Conservation (phyloP, 106 monocot genomes). For the Phalaenopsis aphrodite region DNA sequence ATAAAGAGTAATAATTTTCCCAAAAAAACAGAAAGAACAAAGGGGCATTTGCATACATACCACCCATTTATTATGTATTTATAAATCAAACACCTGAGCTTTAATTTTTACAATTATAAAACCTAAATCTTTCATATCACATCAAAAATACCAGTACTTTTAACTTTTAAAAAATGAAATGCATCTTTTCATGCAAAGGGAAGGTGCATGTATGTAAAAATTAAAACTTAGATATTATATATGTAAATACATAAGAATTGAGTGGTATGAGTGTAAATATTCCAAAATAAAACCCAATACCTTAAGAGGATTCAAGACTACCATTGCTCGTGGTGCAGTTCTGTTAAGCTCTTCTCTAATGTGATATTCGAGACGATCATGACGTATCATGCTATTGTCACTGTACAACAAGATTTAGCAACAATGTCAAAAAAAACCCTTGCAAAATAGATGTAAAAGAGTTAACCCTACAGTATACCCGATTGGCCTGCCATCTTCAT, state of each 20-base stretch:
- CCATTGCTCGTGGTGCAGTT: constrained; percentile 73
- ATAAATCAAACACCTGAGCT: no score
- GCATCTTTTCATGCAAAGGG: no score
- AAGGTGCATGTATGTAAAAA: no score
- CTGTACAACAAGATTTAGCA: constrained; percentile 31
- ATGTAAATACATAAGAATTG: no score
- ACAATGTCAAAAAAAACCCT: not conserved
- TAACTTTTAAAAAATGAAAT: no score
- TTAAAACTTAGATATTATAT: no score
- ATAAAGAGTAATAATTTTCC: not conserved
- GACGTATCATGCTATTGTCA: constrained; percentile 91
- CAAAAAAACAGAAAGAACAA: not conserved
- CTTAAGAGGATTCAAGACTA: constrained; percentile 90
- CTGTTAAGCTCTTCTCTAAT: constrained; percentile 94
- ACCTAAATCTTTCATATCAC: no score
- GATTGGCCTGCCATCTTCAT: not conserved
- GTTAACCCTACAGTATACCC: not conserved
- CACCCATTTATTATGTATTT: no score
- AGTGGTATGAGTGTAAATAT: no score
- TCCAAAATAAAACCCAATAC: constrained; percentile 18
- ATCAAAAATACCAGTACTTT: no score
- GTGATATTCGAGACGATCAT: constrained; percentile 80
- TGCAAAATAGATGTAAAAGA: not conserved
- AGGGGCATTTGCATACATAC: no score
- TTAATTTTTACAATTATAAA: no score